Conservation (phyloP, 805 yeast genomes). For the Yueomyces sp. region DNA sequence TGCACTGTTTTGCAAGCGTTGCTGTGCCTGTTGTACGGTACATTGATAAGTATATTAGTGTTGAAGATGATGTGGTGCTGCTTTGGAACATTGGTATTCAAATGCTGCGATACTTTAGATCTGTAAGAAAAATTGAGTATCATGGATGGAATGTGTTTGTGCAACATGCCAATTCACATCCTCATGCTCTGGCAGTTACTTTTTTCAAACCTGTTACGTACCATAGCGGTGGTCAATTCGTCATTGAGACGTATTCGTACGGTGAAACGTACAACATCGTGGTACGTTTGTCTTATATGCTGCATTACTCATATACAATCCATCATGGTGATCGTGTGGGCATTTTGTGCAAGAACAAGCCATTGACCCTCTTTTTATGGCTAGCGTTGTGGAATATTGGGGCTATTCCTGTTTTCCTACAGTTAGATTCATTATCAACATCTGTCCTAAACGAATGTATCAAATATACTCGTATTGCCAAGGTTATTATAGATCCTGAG, state of each 20-base stretch:
- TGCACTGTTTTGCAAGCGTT: no score
- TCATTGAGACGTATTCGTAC: constrained; percentile 45
- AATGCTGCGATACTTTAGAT: constrained; percentile 15
- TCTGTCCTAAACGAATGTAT: constrained; percentile 66
- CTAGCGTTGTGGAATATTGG: constrained; percentile 80
- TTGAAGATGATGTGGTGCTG: no score
- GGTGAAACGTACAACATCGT: constrained; percentile 48
- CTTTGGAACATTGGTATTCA: not conserved
- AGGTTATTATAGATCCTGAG: constrained; percentile 59
- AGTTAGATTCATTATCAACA: constrained; percentile 52
- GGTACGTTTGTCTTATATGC: constrained; percentile 46
- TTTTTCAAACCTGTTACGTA: not conserved
- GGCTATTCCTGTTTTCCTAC: constrained; percentile 71
- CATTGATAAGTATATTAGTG: no score
- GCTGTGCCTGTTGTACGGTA: no score
- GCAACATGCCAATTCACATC: constrained; percentile 39
- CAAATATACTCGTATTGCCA: constrained; percentile 41
- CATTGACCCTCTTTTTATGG: constrained; percentile 65
- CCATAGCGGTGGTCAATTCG: not conserved
- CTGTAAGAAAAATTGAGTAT: constrained; percentile 16
- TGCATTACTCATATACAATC: constrained; percentile 48
- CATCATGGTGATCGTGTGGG: constrained; percentile 56
- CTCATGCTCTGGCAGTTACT: constrained; percentile 16
- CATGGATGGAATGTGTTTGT: constrained; percentile 65
- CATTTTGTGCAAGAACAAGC: constrained; percentile 63